Evolutionary conservation across 306 rosid species (phyloP), one percentile per base, ranked within the genome.

Genomic region (Malus sieversii): DNA sequence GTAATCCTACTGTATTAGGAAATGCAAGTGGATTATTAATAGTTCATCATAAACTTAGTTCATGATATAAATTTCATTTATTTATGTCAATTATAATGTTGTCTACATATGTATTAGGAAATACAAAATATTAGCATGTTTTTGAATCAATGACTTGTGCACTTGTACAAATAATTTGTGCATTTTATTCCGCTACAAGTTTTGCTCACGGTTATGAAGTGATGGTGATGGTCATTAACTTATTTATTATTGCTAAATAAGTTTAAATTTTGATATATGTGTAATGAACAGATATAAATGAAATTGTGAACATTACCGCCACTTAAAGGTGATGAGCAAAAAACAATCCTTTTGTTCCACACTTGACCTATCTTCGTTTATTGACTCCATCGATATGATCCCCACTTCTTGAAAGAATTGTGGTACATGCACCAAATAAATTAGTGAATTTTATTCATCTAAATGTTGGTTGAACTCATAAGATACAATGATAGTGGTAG

Each of bases 261-360:
- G 2, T 38, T 38, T 6, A 38, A 38, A 38, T 38, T 38, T 38
- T 38, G 42, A 1, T 35, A 35, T 35, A 0, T 38, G 9, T 38
- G 2, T 38, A 35, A 35, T 35, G 9, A 35, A 35, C 2, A 7
- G 0, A 7, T 2, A 38, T 1, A 38, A 38, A 38, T 38, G 7
- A 0, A 38, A 38, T 38, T 38, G 0, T 38, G 2, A 38, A 0
- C 0, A 38, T 7, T 38, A 38, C 10, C 9, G 0, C 2, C 10
- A 38, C 2, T 38, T 6, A 7, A 35, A 0, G 8, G 9, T 6
- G 9, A 1, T 35, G 9, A 35, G 8, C 9, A 38, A 6, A 35
- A 35, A 35, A 35, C 2, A 35, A 35, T 8, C 8, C 8, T 48
- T 48, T 15, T 48, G 16, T 48, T 48, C 3, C 20, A 48, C 55